These are phyloP conservation scores for Inga oerstediana DNA, from an alignment of 306 rosid species.

Conservation along the genomic window DNA sequence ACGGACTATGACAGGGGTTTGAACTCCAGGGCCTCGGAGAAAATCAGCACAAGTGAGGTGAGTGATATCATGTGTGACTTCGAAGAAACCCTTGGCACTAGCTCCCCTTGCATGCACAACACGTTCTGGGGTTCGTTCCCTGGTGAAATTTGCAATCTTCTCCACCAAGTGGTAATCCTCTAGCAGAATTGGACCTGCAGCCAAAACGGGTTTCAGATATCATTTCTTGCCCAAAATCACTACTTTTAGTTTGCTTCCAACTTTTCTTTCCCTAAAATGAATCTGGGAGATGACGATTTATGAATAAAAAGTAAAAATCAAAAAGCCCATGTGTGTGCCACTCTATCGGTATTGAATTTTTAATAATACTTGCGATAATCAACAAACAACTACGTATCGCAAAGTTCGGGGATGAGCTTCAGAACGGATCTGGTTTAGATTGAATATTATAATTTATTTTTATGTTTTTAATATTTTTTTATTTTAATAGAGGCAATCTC, in stretches of 20 bases:
- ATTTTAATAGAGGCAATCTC: no score
- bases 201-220: neutral
- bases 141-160: conserved; percentile 82
- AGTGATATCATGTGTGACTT: conserved; percentile 90
- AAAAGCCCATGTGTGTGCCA: neutral
- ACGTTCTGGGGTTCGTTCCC: conserved; percentile 93
- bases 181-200: conserved; percentile 88
- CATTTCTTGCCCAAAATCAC: neutral
- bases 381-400: no score
- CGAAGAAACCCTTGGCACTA: conserved; percentile 98
- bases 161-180: conserved; percentile 97
- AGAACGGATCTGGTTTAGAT: no score
- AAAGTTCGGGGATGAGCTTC: neutral
- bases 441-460: no score
- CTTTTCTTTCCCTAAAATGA: neutral
- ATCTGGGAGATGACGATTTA: neutral
- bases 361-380: neutral
- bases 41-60: conserved; percentile 92
- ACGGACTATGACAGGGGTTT: conserved; percentile 92
- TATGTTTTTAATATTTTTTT: no score
- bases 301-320: neutral
- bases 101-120: conserved; percentile 99
- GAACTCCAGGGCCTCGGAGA: conserved; percentile 95
- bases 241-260: neutral
- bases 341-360: neutral